Conservation (phyloP, 23 red algal species). For the Chondrus crispus region DNA sequence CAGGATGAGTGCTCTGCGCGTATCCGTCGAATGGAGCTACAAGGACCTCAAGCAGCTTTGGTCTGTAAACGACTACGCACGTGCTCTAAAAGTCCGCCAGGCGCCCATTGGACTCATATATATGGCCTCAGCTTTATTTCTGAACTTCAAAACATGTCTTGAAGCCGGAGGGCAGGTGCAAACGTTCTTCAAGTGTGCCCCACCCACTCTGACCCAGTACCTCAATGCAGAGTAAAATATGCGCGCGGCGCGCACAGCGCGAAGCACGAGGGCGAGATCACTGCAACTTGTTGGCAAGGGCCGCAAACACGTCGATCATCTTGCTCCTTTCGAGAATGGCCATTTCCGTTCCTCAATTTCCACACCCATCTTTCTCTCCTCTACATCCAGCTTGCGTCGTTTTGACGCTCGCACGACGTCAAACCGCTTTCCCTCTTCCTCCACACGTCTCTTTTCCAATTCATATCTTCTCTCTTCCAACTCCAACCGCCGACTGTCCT, state of each 20-base stretch:
- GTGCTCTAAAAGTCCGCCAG: neutral
- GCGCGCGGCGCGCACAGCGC: too few relatives aligned
- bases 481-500: too few relatives aligned
- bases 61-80: neutral
- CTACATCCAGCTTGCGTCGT: too few relatives aligned
- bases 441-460: too few relatives aligned
- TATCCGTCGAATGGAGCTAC: neutral
- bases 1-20: neutral
- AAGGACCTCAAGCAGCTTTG: slow-evolving; percentile 23
- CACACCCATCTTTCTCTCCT: too few relatives aligned
- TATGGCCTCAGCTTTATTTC: neutral
- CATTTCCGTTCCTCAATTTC: too few relatives aligned
- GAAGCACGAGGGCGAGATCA: too few relatives aligned
- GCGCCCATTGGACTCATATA: slow-evolving; percentile 5
- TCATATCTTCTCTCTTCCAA: too few relatives aligned
- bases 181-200: neutral
- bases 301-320: neutral
- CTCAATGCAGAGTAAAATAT: neutral
- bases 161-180: neutral
- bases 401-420: too few relatives aligned
- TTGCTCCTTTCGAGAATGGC: neutral
- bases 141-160: slow-evolving; percentile 1
- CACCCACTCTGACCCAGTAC: neutral
- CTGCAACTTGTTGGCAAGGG: neutral
- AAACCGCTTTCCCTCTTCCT: too few relatives aligned